Evolutionary conservation across 2,329 filamentous ascomycete genomes (phyloP), one percentile per base, ranked within the genome.

Genomic region (Penicillium sp.): DNA sequence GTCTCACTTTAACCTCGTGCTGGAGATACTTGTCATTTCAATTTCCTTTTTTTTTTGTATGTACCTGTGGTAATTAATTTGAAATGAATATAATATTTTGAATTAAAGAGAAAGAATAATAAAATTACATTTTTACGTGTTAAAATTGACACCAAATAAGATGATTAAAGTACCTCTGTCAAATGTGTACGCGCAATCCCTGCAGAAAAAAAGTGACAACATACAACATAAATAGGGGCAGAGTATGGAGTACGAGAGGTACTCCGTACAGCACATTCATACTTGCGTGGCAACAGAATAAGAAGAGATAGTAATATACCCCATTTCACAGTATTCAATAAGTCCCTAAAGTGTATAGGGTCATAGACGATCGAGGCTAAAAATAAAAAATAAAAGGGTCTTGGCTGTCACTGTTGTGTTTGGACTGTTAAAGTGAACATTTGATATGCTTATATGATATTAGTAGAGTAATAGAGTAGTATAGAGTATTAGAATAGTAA

Each of bases 301-400:
- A 15, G 12, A 12, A n/a, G 6, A 45, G n/a, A 45, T 1, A 6
- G 25, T 19, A 13, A 23, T n/a, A 27, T 25, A n/a, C 39, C 21
- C 39, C 13, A 25, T 25, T 29, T 23, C n/a, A 27, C 25, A 23
- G 9, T n/a, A 17, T 49, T 6, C 12, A 51, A 51, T 29, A 23
- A 23, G 27, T 13, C 29, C 27, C 38, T 17, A 44, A 42, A 44
- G 21, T 44, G 23, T 17, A 27, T 5, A 48, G 12, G 27, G 17
- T 25, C 23, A 45, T 50, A 35, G 54, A 41, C 36, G 35, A 44
- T 51, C 47, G 25, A 36, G 33, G 35, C 54, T 48, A 56, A 52
- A 57, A 57, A 57, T 53, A 53, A 57, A 57, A 53, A 50, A 29
- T 44, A 42, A 38, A 52, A 44, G 29, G 27, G 27, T 42, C 29